Evolutionary conservation across 148 eudicot genomes (phyloP).

Genomic region (Nepenthes mirabilis): DNA sequence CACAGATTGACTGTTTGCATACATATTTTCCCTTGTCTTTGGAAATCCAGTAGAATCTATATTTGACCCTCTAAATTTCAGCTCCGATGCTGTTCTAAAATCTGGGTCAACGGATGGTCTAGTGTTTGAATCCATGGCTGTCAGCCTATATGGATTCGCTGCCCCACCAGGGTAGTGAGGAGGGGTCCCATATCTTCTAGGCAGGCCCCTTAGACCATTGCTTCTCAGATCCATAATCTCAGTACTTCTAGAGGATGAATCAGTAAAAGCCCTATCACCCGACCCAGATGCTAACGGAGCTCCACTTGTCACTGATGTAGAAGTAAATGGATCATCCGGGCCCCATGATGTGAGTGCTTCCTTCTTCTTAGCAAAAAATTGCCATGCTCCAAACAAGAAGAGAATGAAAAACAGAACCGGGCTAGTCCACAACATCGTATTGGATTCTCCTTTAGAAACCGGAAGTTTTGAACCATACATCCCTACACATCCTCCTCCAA

Average conservation of each 20-base stretch:
- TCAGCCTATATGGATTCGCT: constrained; percentile 37
- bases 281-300: constrained; percentile 43
- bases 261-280: constrained; percentile 43
- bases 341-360: constrained; percentile 91
- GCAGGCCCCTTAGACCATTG: constrained; percentile 43
- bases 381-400: constrained; percentile 89
- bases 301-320: constrained; percentile 30
- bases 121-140: constrained; percentile 35
- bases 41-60: constrained; percentile 50
- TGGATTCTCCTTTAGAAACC: constrained; percentile 43
- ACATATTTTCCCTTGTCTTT: constrained; percentile 58
- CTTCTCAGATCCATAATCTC: constrained; percentile 58
- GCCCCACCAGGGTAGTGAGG: constrained; percentile 51
- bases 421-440: constrained; percentile 61
- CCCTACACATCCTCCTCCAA: constrained; percentile 74
- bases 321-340: constrained; percentile 71
- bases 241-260: constrained; percentile 42
- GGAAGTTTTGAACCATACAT: constrained; percentile 82
- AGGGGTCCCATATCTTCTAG: constrained; percentile 87
- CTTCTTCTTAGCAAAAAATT: constrained; percentile 87
- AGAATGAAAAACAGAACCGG: constrained; percentile 72
- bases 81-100: constrained; percentile 50
- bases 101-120: constrained; percentile 62
- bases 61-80: constrained; percentile 69
- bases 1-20: constrained; percentile 20